Base-by-base conservation (phyloP, 1,139 yeast species). In the Schizosaccharomyces versatilis region DNA sequence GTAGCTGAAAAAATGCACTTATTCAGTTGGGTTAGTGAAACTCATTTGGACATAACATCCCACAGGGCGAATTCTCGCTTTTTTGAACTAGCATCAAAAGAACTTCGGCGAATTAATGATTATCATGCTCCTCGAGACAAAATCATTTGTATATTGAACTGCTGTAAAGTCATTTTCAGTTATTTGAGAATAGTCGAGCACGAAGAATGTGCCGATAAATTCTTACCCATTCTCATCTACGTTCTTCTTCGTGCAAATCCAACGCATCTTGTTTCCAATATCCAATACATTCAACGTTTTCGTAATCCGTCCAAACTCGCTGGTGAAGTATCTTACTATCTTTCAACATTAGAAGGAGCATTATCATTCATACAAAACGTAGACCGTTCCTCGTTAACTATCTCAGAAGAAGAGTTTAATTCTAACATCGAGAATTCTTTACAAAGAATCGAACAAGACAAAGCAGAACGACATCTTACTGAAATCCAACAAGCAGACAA, bases 111-210 rank as follows among this genome's bases (percentile, higher is more conserved):
- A 62, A 79, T 90, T 63, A 83, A 84, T 65, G 74, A 77, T 56
- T 93, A 82, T 66, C 76, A 94, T 62, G 93, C 97, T 0, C 98
- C 98, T 9, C 73, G 98, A 56, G 98, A 93, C 64, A 93, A 93
- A 64, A 80, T 86, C 59, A 85, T 90, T 52, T 90, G 98, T 65
- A 73, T 90, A 7, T 71, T 93, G 58, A 93, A 93, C 68, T 80
- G 93, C 57, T 88, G 97, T 65, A 90, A 90, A 66, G 88, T 90
- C 14, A 81, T 93, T 7, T 86, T 86, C 71, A 94, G 95, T 15
- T 73, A 84, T 56, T 74, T 93, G 56, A 79, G 86, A 60, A 82
- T 80, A 56, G 75, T 77, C 47, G 69, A 73, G 51, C 68, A 75
- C 42, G 81, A 80, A 56, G 94, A 84, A 62, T 88, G 88, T 61